phyloP scores from a whole-genome alignment of 139 green algal genomes.

The Volvox reticuliferus region DNA sequence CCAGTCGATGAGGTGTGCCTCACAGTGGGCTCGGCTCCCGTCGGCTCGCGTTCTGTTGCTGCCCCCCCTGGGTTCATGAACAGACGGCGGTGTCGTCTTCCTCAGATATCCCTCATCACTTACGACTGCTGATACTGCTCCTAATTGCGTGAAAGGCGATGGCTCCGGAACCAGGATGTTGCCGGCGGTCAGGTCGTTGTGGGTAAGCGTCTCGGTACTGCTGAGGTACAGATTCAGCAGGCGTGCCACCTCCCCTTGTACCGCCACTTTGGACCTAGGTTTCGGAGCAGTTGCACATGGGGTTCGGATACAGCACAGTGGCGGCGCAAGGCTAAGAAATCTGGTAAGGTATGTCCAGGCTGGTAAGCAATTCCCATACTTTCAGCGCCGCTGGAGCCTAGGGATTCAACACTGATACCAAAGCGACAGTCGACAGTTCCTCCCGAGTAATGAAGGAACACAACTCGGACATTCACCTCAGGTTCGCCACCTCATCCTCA shows the following conservation, averaged over 20 bases:
- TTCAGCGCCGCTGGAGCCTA: no score
- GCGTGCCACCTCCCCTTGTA: conserved; percentile 1
- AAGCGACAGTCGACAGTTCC: no score
- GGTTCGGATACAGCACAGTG: no score
- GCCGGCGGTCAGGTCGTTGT: conserved; percentile 68
- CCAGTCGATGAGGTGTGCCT: conserved; percentile 63
- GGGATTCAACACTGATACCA: no score
- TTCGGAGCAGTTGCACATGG: background rate
- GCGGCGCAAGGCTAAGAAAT: no score
- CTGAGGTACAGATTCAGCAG: conserved; percentile 48
- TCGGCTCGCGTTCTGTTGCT: background rate
- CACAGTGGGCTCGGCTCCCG: background rate
- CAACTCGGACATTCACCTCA: no score
- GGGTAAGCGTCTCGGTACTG: conserved; percentile 53
- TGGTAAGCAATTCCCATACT: no score
- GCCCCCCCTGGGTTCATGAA: background rate
- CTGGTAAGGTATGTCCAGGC: no score
- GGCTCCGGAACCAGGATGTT: conserved; percentile 59
- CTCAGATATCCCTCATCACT: no score
- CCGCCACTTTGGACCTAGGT: conserved; percentile 17
- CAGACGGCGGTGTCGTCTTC: background rate
- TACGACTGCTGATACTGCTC: no score
- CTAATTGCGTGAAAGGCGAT: background rate
- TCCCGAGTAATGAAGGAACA: no score
- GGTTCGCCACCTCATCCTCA: background rate